A percentile compares a stretch with the other conserved stretches of the same genome.
phyloP scores from a whole-genome alignment of 306 rosid genomes.

The Alnus rubra region DNA sequence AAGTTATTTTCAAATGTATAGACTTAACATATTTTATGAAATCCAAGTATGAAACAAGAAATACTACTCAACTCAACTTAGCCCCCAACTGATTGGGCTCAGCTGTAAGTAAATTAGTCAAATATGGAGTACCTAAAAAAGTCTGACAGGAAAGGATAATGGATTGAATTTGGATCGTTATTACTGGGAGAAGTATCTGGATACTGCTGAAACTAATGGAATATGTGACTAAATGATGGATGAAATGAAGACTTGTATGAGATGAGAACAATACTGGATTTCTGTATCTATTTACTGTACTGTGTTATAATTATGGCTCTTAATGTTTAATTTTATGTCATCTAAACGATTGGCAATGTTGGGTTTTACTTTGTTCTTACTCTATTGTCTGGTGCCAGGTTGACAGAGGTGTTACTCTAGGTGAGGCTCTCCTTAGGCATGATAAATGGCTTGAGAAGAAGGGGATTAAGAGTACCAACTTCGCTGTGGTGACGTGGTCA shows the following conservation, averaged over 20 bases:
- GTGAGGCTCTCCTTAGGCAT: slow-evolving; percentile 92
- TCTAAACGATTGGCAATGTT: neutral
- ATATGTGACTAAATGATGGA: neutral
- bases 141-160: neutral
- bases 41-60: neutral
- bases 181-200: neutral
- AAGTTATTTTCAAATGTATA: neutral
- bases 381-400: slow-evolving; percentile 53
- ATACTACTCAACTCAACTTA: neutral
- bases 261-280: slow-evolving; percentile 11
- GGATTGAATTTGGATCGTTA: neutral
- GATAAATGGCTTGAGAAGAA: slow-evolving; percentile 96
- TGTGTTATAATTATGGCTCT: slow-evolving; percentile 13
- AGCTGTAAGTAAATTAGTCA: neutral
- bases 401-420: slow-evolving; percentile 84
- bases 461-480: slow-evolving; percentile 82
- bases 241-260: neutral
- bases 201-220: neutral
- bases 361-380: slow-evolving; percentile 19
- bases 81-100: neutral
- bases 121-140: neutral
- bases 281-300: neutral
- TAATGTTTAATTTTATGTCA: neutral
- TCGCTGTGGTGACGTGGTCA: slow-evolving; percentile 97
- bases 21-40: neutral